A percentile compares a stretch with the other conserved stretches of the same genome.
Conservation (phyloP, 1,284 basidiomycete genomes). For the Wolfiporia cocos region DNA sequence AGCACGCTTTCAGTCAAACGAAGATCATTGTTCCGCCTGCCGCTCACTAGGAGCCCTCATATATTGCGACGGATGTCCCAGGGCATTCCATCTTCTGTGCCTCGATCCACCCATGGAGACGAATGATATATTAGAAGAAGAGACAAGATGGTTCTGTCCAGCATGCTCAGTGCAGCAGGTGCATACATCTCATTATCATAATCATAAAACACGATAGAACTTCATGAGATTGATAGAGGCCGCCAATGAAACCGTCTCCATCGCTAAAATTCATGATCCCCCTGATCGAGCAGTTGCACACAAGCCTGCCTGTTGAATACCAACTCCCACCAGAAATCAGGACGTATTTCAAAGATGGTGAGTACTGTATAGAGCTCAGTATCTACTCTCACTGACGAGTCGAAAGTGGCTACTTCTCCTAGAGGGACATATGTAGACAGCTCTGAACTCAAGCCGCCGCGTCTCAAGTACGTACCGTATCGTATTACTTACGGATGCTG, state of each 20-base stretch:
- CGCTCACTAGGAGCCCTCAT: slow-evolving; percentile 75
- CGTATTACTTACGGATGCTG: background rate
- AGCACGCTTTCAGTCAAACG: slow-evolving; percentile 60
- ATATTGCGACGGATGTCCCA: slow-evolving; percentile 96
- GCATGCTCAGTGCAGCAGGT: slow-evolving; percentile 68
- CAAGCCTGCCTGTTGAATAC: slow-evolving; percentile 73
- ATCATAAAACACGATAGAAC: too few relatives aligned
- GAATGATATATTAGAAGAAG: slow-evolving; percentile 79
- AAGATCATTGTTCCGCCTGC: slow-evolving; percentile 94
- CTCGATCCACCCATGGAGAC: slow-evolving; percentile 92
- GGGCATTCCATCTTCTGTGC: slow-evolving; percentile 95
- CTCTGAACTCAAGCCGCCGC: slow-evolving; percentile 70
- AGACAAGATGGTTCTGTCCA: slow-evolving; percentile 90
- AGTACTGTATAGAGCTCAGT: slow-evolving; percentile 22
- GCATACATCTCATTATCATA: slow-evolving; percentile 19
- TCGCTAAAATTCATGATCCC: slow-evolving; percentile 53
- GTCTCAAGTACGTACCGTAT: slow-evolving; percentile 60
- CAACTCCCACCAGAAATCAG: slow-evolving; percentile 88
- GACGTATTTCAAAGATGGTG: slow-evolving; percentile 82
- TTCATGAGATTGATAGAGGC: slow-evolving; percentile 56
- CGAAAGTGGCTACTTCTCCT: slow-evolving; percentile 62
- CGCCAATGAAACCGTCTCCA: slow-evolving; percentile 54
- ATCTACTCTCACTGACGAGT: slow-evolving; percentile 11
- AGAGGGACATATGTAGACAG: slow-evolving; percentile 76
- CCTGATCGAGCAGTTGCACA: slow-evolving; percentile 62